Evolutionary conservation across 208 protist species (phyloP).

Genomic region (Leishmania martiniquensis): DNA sequence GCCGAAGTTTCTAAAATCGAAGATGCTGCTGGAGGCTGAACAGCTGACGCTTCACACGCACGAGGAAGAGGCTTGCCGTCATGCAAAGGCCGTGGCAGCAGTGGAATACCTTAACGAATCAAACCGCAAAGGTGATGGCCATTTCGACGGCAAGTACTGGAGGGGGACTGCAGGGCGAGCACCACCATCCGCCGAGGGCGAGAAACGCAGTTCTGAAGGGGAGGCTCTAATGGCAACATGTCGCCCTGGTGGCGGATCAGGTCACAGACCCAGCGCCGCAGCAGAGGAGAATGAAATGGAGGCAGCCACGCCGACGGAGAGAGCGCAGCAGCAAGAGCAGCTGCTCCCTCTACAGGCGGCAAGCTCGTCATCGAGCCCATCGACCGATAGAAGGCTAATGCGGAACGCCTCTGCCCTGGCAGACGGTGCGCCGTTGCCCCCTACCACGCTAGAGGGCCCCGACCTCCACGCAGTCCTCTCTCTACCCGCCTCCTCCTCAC

Average conservation of each 20-base stretch:
- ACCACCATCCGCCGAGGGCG: neutral
- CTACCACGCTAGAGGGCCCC: neutral
- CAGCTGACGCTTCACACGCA: neutral
- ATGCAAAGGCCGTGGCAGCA: neutral
- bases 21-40: constrained; percentile 27
- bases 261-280: constrained; percentile 7
- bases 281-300: constrained; percentile 10
- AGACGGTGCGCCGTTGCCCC: neutral
- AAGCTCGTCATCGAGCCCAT: neutral
- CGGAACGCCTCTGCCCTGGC: neutral
- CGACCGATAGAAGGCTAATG: neutral
- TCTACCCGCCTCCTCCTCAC: neutral
- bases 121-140: neutral
- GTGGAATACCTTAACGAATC: no score
- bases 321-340: constrained; percentile 19
- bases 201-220: neutral
- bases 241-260: neutral
- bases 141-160: neutral
- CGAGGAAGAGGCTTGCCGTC: neutral
- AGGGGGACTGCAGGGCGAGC: neutral
- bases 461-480: neutral
- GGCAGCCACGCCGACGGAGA: constrained; percentile 26
- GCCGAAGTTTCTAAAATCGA: constrained; percentile 23
- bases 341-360: neutral
- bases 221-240: neutral